phyloP scores from a whole-genome alignment of 192 early-diverging fungal genomes.

The Mortierella alpina region DNA sequence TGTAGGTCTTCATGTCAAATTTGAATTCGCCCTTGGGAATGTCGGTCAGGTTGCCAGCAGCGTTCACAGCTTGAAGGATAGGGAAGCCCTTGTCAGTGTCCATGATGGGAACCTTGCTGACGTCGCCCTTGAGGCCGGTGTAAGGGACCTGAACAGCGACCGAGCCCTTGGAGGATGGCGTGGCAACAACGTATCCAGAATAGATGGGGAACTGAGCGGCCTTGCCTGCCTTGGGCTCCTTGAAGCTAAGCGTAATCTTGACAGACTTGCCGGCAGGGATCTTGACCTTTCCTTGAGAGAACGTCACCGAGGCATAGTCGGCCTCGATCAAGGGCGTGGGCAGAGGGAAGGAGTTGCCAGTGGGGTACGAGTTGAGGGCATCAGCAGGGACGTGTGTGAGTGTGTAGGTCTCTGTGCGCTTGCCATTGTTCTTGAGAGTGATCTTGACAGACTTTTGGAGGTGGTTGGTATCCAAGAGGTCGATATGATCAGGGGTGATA shows the following conservation, averaged over 20 bases:
- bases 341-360: conserved; percentile 30
- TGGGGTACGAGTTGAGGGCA: conserved; percentile 55
- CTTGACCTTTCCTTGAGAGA: conserved; percentile 32
- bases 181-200: conserved; percentile 34
- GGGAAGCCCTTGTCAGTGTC: conserved; percentile 28
- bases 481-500: conserved; percentile 67
- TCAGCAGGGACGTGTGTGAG: conserved; percentile 54
- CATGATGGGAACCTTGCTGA: conserved; percentile 42
- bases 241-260: conserved; percentile 53
- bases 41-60: background rate
- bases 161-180: conserved; percentile 14
- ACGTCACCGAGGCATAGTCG: conserved; percentile 49
- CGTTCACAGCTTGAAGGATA: background rate
- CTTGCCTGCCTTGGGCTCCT: conserved; percentile 49
- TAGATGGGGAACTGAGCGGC: conserved; percentile 28
- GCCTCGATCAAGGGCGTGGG: conserved; percentile 25
- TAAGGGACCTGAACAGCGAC: conserved; percentile 41
- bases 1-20: conserved; percentile 10
- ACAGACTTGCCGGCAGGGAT: conserved; percentile 39
- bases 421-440: conserved; percentile 56
- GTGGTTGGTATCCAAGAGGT: conserved; percentile 63
- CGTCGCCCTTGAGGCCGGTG: conserved; percentile 39
- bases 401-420: conserved; percentile 38
- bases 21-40: background rate
- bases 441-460: conserved; percentile 38